These are phyloP conservation scores for Candida schatavii DNA, from an alignment of 805 yeast genomes.

Conservation along the genomic window DNA sequence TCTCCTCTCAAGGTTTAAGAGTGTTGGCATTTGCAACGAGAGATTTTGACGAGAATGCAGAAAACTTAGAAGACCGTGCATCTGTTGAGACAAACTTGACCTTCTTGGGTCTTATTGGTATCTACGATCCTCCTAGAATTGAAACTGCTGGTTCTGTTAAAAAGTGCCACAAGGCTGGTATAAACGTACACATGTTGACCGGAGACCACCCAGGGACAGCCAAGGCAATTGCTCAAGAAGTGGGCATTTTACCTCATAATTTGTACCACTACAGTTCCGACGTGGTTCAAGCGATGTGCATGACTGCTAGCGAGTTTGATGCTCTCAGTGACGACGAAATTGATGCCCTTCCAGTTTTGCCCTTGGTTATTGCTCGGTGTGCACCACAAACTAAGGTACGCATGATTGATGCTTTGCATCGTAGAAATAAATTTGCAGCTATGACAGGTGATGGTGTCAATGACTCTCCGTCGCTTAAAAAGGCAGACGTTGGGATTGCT, in stretches of 20 bases:
- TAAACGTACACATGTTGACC: conserved; percentile 34
- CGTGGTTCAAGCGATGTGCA: conserved; percentile 62
- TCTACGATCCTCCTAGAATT: conserved; percentile 35
- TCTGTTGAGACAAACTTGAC: conserved; percentile 20
- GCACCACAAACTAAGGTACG: conserved; percentile 81
- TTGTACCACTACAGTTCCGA: conserved; percentile 53
- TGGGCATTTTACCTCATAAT: conserved; percentile 40
- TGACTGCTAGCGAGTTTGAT: conserved; percentile 75
- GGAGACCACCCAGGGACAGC: conserved; percentile 37
- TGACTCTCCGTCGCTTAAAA: conserved; percentile 91
- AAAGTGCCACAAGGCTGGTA: conserved; percentile 32
- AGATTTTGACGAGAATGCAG: conserved; percentile 12
- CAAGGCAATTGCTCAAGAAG: conserved; percentile 34
- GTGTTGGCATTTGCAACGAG: conserved; percentile 32
- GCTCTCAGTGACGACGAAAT: conserved; percentile 56
- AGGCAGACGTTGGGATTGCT: conserved; percentile 92
- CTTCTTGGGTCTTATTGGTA: conserved; percentile 31
- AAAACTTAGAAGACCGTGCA: conserved; percentile 16
- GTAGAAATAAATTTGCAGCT: conserved; percentile 51
- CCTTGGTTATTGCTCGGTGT: conserved; percentile 78
- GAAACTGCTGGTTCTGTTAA: conserved; percentile 27
- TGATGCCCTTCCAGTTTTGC: conserved; percentile 61
- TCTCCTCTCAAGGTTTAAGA: conserved; percentile 29
- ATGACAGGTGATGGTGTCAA: conserved; percentile 98
- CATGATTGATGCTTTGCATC: conserved; percentile 69